Percentiles rank a stretch among this genome's conserved stretches.
Conservation (phyloP, 1,284 basidiomycete genomes). For the Sanguinoderma infundibulare region DNA sequence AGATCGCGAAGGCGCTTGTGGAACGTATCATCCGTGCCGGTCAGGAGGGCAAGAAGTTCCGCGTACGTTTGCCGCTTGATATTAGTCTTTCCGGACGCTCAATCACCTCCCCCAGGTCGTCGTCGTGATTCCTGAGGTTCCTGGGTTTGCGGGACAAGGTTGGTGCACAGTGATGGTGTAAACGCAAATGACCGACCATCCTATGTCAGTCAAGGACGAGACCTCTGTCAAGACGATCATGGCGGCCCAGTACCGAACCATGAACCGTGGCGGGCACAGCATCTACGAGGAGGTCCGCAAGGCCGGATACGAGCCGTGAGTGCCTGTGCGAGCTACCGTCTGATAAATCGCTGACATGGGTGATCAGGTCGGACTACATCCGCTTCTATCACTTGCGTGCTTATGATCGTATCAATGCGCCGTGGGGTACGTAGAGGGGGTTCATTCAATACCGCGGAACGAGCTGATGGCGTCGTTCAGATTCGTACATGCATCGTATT, state of each 20-base stretch:
- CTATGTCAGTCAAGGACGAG: slow-evolving; percentile 68
- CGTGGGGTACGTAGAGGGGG: slow-evolving; percentile 49
- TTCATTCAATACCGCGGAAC: too few relatives aligned
- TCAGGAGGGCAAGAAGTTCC: slow-evolving; percentile 74
- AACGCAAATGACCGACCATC: not conserved
- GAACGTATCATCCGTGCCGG: slow-evolving; percentile 86
- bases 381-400: slow-evolving; percentile 89
- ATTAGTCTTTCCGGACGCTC: not conserved
- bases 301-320: slow-evolving; percentile 84
- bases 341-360: not conserved
- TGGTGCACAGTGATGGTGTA: not conserved
- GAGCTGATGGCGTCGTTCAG: slow-evolving; percentile 31
- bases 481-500: slow-evolving; percentile 67
- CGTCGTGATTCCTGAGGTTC: slow-evolving; percentile 82
- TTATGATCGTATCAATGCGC: slow-evolving; percentile 92
- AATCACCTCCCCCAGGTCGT: slow-evolving; percentile 42
- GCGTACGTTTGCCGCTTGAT: slow-evolving; percentile 40
- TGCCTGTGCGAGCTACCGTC: slow-evolving; percentile 9
- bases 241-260: slow-evolving; percentile 83
- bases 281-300: slow-evolving; percentile 85
- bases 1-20: slow-evolving; percentile 82
- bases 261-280: slow-evolving; percentile 85
- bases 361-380: slow-evolving; percentile 71
- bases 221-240: slow-evolving; percentile 79
- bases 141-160: slow-evolving; percentile 73